Percentiles rank a stretch among this genome's conserved stretches.
Evolutionary conservation across 1,284 basidiomycete species (phyloP).

Genomic region (Ceratobasidium sp.): DNA sequence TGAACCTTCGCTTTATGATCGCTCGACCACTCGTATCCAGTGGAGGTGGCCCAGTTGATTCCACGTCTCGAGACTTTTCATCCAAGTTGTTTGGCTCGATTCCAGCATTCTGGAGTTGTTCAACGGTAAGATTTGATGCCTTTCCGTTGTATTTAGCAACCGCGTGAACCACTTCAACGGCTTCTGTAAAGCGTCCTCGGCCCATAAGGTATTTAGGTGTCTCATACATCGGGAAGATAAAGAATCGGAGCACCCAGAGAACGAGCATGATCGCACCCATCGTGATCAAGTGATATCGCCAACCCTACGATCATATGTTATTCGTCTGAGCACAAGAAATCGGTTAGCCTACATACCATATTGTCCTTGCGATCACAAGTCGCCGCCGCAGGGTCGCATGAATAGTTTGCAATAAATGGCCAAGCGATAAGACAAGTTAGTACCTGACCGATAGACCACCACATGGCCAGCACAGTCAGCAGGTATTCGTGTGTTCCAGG

Average conservation of each 20-base stretch:
- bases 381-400: constrained; percentile 63
- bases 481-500: constrained; percentile 74
- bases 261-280: constrained; percentile 76
- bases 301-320: constrained; percentile 63
- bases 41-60: constrained; percentile 20
- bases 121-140: constrained; percentile 64
- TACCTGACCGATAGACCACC: constrained; percentile 75
- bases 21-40: not conserved
- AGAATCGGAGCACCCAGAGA: constrained; percentile 77
- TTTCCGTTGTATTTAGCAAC: constrained; percentile 79
- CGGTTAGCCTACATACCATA: constrained; percentile 55
- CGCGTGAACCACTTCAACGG: constrained; percentile 75
- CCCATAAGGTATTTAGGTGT: constrained; percentile 83
- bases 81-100: not conserved
- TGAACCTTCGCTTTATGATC: too few species aligned
- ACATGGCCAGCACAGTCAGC: constrained; percentile 73
- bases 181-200: constrained; percentile 77
- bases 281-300: constrained; percentile 77
- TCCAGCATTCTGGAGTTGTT: constrained; percentile 60
- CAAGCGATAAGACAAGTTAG: constrained; percentile 75
- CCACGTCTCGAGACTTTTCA: not conserved
- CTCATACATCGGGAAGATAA: constrained; percentile 79
- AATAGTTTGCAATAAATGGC: constrained; percentile 74
- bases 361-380: constrained; percentile 62
- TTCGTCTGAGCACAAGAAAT: not conserved